Percentiles rank a stretch among this genome's conserved stretches.
Evolutionary conservation across 352 stramenopile genomes (phyloP).

Genomic region (Phytophthora pistaciae): DNA sequence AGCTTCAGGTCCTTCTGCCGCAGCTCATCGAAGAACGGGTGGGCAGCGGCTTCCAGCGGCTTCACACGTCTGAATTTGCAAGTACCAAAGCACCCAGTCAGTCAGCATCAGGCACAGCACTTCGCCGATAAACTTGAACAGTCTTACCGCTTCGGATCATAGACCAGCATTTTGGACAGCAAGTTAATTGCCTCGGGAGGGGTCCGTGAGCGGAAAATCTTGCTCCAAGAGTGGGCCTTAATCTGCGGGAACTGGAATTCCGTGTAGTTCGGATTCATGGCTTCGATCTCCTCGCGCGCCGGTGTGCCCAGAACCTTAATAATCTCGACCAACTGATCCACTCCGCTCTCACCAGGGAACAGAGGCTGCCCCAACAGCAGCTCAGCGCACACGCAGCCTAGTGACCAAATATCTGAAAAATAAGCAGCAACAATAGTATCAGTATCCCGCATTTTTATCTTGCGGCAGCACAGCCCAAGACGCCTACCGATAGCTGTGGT

Average conservation of each 20-base stretch:
- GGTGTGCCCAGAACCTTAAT: conserved; percentile 99
- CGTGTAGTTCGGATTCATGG: conserved; percentile 99
- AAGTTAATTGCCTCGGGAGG: conserved; percentile 98
- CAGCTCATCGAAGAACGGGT: conserved; percentile 99
- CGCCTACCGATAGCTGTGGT: conserved; percentile 96
- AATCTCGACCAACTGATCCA: conserved; percentile 99
- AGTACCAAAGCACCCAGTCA: conserved; percentile 1
- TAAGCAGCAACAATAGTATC: not conserved
- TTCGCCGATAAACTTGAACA: too few species aligned
- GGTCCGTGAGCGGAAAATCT: conserved; percentile 96
- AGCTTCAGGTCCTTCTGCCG: conserved; percentile 85
- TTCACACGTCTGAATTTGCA: conserved; percentile 58
- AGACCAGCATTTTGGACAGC: conserved; percentile 97
- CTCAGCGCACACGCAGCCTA: conserved; percentile 98
- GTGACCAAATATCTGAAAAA: conserved; percentile 93
- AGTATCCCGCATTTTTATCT: not conserved
- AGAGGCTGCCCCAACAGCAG: conserved; percentile 97
- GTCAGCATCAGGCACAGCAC: conserved; percentile 4
- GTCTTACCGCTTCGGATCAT: conserved; percentile 94
- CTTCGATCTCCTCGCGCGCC: conserved; percentile 97
- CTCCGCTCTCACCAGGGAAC: conserved; percentile 98
- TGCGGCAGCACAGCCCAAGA: not conserved
- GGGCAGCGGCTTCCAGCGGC: conserved; percentile 89
- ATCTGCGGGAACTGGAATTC: conserved; percentile 99
- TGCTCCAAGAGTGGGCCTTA: conserved; percentile 98